A percentile compares a stretch with the other conserved stretches of the same genome.
phyloP scores from a whole-genome alignment of 345 rosid species.

The Citropsis articulata region DNA sequence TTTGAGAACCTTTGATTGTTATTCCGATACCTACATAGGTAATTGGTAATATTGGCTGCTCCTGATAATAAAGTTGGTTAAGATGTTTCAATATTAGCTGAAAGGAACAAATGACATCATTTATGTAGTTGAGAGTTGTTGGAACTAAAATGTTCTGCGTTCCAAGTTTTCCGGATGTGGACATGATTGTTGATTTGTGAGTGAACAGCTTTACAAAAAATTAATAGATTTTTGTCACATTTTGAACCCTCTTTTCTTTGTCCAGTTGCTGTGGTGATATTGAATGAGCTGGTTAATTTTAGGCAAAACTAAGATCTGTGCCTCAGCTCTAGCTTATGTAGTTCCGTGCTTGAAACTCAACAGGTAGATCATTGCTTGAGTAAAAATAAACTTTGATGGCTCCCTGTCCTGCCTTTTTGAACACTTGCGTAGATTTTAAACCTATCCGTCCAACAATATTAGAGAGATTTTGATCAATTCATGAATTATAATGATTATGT shows the following conservation, averaged over 20 bases:
- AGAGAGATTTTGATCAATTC: no score
- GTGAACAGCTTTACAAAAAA: not conserved
- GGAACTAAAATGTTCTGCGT: conserved; percentile 12
- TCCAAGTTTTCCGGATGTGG: conserved; percentile 14
- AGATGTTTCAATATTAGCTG: conserved; percentile 18
- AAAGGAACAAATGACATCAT: conserved; percentile 15
- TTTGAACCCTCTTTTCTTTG: not conserved
- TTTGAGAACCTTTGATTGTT: conserved; percentile 28
- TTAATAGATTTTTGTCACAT: not conserved
- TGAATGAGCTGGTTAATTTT: not conserved
- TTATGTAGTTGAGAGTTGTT: conserved; percentile 19
- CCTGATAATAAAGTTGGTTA: conserved; percentile 31
- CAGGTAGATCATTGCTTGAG: no score
- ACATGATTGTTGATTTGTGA: conserved; percentile 21
- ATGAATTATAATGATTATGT: no score
- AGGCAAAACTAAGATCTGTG: not conserved
- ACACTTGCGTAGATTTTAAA: no score
- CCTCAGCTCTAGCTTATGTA: not conserved
- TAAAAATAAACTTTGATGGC: no score
- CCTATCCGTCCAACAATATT: no score
- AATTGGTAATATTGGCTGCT: conserved; percentile 27
- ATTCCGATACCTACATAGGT: conserved; percentile 32
- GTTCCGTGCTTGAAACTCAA: no score
- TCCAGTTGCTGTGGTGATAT: not conserved
- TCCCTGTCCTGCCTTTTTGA: no score